Evolutionary conservation across 306 rosid species (phyloP), one percentile per base, ranked within the genome.

Genomic region (Coriaria nepalensis): DNA sequence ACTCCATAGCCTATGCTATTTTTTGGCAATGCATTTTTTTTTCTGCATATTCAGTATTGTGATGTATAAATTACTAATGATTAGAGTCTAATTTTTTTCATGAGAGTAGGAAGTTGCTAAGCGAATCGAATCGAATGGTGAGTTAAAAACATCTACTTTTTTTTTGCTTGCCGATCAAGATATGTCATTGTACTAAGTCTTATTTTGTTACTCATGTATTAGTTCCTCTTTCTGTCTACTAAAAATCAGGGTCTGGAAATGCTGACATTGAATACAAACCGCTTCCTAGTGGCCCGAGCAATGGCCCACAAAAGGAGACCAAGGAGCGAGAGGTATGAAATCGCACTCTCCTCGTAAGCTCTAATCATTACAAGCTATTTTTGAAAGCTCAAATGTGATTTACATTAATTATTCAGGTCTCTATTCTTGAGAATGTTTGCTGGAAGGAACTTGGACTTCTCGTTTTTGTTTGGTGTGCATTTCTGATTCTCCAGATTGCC

Each of bases 391-490:
- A 62, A 64, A 56, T 50, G 38, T 43, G 43, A 20, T 47, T 33
- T 20, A 6, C 62, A 40, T 70, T 72, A 20, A 20, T 20, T 20
- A 20, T 73, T 39, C 79, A 90, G 94, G 74, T 77, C 49, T 34
- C 85, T 32, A 11, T 84, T 20, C 35, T 79, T 45, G 73, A 79
- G 68, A 84, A 90, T 47, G 78, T 90, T 5, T 68, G 36, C 59
- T 79, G 98, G 98, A 90, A 81, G 70, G 95, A 90, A 58, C 47
- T 73, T 52, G 95, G 95, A 66, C 87, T 90, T 61, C 87, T 90
- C 44, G 64, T 44, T 13, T 81, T 90, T 58, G 98, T 90, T 63
- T 90, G 98, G 98, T 38, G 81, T 55, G 65, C 95, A 41, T 84
- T 84, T 63, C 95, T 90, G 40, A 74, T 49, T 12, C 40, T 90